Conservation (phyloP, 202 grass and related monocot genomes). For the Eragrostis tef region DNA sequence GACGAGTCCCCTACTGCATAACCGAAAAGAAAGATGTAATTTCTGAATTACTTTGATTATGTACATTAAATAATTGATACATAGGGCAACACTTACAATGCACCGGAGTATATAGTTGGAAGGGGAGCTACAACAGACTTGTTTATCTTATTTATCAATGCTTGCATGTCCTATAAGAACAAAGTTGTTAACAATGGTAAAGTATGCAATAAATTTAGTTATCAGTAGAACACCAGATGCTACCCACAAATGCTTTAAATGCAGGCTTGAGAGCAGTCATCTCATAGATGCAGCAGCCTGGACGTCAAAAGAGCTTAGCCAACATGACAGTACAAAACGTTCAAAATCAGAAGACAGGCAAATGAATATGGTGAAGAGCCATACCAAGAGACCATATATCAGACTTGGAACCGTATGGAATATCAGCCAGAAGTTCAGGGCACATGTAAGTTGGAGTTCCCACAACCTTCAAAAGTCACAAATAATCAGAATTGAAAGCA, state of each 20-base stretch:
- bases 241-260: constrained; percentile 98
- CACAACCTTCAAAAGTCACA: constrained; percentile 64
- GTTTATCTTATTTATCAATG: constrained; percentile 94
- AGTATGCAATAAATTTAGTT: neutral
- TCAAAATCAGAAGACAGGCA: neutral
- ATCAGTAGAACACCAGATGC: neutral
- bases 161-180: constrained; percentile 78
- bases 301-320: constrained; percentile 39
- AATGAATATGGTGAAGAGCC: constrained; percentile 23
- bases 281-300: constrained; percentile 95
- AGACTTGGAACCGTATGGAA: constrained; percentile 93
- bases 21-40: constrained; percentile 25
- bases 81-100: constrained; percentile 68
- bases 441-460: constrained; percentile 96
- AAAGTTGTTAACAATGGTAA: constrained; percentile 15
- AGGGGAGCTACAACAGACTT: constrained; percentile 77
- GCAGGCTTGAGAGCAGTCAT: constrained; percentile 91
- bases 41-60: constrained; percentile 7
- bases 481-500: constrained; percentile 19
- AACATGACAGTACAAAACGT: neutral
- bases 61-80: neutral
- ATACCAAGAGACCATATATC: constrained; percentile 93
- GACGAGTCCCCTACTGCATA: constrained; percentile 78
- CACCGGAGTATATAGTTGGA: constrained; percentile 77
- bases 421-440: constrained; percentile 93